Evolutionary conservation across 805 yeast genomes (phyloP), one percentile per base, ranked within the genome.

Genomic region (Myxozyma geophila): DNA sequence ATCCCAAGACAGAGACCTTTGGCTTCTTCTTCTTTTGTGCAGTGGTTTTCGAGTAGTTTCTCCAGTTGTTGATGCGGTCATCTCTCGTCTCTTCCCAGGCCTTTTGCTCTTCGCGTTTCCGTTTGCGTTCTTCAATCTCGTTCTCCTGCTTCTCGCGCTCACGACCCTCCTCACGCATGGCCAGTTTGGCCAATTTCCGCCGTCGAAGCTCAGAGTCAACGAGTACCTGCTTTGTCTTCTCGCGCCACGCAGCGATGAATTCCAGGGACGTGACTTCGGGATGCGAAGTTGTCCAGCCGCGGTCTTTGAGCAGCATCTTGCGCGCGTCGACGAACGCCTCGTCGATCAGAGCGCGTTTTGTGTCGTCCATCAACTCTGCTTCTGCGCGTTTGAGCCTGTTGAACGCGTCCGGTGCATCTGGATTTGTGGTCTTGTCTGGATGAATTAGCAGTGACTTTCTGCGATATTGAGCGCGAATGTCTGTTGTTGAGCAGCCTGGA

Each of bases 31-130:
- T 81, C 71, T 81, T 81, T 19, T 56, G 13, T 37, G 77, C 80
- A 15, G 77, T 73, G 61, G 80, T 79, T 41, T 76, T 74, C 13
- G 78, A 72, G 71, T 81, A 87, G 8, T 70, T 72, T 58, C 90
- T 74, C 92, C 92, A 87, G 70, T 79, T 84, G 7, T 74, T 72
- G 6, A 87, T 89, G 43, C 92, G 74, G 10, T 72, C 73, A 49
- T 85, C 90, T 54, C 90, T 66, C 13, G 80, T 80, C 57, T 81
- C 83, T 67, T 87, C 91, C 92, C 92, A 87, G 21, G 78, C 75
- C 54, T 77, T 72, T 44, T 80, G 81, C 68, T 79, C 72, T 52
- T 82, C 76, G 47, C 71, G 63, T 54, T 77, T 73, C 58, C 74
- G 74, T 49, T 76, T 72, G 12, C 76, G 74, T 61, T 77, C 76